Percentiles rank a stretch among this genome's conserved stretches.
Evolutionary conservation across 1,284 basidiomycete species (phyloP).

Genomic region (Cystobasidium slooffiae): DNA sequence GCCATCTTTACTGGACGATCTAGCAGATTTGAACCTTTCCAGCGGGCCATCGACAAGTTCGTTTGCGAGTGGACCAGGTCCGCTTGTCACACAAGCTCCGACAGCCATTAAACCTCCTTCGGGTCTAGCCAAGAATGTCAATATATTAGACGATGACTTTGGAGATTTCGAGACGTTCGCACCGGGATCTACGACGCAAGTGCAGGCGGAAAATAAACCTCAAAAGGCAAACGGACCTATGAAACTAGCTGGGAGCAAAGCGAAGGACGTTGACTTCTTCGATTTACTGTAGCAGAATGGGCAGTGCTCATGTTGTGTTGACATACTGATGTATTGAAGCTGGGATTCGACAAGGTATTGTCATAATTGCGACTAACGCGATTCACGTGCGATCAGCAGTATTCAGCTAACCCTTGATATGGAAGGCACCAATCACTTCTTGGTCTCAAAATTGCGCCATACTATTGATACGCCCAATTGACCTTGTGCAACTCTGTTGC

Average conservation of each 20-base stretch:
- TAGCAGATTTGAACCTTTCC: slow-evolving; percentile 23
- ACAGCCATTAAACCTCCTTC: neutral
- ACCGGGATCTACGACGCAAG: neutral
- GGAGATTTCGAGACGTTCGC: slow-evolving; percentile 36
- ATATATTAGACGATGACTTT: slow-evolving; percentile 36
- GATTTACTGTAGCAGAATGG: slow-evolving; percentile 22
- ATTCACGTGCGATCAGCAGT: too few species aligned
- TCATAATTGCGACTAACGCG: too few species aligned
- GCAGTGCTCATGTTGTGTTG: too few species aligned
- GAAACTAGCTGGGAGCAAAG: slow-evolving; percentile 22
- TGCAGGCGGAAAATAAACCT: neutral
- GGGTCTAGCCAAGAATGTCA: neutral
- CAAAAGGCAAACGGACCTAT: slow-evolving; percentile 30
- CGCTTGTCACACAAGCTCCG: neutral
- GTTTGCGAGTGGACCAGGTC: slow-evolving; percentile 12
- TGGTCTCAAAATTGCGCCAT: too few species aligned
- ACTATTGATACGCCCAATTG: too few species aligned
- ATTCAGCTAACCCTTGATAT: too few species aligned
- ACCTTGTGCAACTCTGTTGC: too few species aligned
- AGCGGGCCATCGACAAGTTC: neutral
- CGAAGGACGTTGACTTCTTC: slow-evolving; percentile 20
- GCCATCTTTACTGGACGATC: slow-evolving; percentile 35
- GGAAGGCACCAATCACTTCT: too few species aligned
- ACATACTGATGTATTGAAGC: too few species aligned
- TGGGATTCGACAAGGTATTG: too few species aligned